Evolutionary conservation across 495 filamentous ascomycete species (phyloP).

Genomic region (Hypoxylon perforatum): DNA sequence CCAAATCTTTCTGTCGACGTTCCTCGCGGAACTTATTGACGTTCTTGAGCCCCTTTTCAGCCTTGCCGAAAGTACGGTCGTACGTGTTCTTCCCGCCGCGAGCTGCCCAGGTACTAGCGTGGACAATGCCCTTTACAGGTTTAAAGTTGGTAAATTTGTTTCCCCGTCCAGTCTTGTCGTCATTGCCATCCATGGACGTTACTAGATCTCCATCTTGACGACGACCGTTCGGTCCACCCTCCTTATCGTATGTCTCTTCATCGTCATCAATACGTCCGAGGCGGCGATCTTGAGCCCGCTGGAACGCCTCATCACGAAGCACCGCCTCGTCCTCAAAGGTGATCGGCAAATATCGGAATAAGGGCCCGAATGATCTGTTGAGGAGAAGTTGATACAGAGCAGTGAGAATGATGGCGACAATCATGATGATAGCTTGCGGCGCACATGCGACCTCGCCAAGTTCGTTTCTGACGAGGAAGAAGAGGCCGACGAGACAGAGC

Average conservation of each 20-base stretch:
- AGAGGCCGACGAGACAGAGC: slow-evolving; percentile 86
- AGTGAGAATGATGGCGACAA: slow-evolving; percentile 76
- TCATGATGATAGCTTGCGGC: slow-evolving; percentile 91
- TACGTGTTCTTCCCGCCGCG: slow-evolving; percentile 54
- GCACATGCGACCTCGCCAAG: slow-evolving; percentile 70
- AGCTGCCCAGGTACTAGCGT: slow-evolving; percentile 61
- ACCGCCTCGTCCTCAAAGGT: slow-evolving; percentile 96
- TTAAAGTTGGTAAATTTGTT: slow-evolving; percentile 49
- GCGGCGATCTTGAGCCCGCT: slow-evolving; percentile 74
- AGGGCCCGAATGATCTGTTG: slow-evolving; percentile 85
- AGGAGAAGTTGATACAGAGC: slow-evolving; percentile 83
- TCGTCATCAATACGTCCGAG: slow-evolving; percentile 65
- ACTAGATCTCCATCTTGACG: slow-evolving; percentile 42
- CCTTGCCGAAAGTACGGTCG: slow-evolving; percentile 55
- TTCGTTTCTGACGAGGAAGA: slow-evolving; percentile 82
- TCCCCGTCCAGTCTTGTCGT: slow-evolving; percentile 31
- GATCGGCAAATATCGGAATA: slow-evolving; percentile 91
- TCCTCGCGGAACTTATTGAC: slow-evolving; percentile 54
- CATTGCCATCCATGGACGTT: slow-evolving; percentile 24
- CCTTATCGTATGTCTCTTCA: slow-evolving; percentile 47
- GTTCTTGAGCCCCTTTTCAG: slow-evolving; percentile 49
- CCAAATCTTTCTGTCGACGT: slow-evolving; percentile 62
- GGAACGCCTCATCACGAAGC: slow-evolving; percentile 87
- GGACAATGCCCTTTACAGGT: slow-evolving; percentile 57
- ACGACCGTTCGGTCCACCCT: slow-evolving; percentile 38